phyloP scores from a whole-genome alignment of 2,329 filamentous ascomycete genomes.

The Mycosphaerella sp. region DNA sequence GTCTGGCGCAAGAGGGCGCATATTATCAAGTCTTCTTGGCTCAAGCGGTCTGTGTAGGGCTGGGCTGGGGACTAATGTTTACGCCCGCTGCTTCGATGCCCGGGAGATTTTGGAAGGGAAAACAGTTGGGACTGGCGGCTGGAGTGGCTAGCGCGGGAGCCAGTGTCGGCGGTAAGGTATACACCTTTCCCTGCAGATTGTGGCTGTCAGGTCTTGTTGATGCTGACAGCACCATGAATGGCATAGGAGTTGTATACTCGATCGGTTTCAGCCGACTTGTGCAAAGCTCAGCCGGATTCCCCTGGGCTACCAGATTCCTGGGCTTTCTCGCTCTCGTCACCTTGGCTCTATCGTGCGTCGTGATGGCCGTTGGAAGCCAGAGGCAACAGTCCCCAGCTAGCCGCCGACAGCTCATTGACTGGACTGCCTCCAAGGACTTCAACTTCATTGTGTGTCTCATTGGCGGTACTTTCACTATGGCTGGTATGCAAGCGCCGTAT shows the following conservation, averaged over 20 bases:
- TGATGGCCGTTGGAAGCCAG: neutral
- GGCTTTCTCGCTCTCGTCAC: conserved; percentile 39
- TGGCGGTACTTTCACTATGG: conserved; percentile 3
- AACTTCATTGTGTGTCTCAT: neutral
- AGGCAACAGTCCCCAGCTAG: neutral
- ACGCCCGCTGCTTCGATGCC: conserved; percentile 6
- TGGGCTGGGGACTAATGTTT: conserved; percentile 10
- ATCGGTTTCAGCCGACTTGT: conserved; percentile 3
- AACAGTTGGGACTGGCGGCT: neutral
- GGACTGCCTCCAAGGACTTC: neutral
- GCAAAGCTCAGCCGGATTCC: conserved; percentile 43
- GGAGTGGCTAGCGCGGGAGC: conserved; percentile 7
- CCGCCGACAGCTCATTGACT: neutral
- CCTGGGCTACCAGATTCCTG: conserved; percentile 47
- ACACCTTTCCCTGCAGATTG: neutral
- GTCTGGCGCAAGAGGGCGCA: neutral
- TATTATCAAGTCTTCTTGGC: conserved; percentile 12
- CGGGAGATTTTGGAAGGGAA: conserved; percentile 6
- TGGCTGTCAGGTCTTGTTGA: neutral
- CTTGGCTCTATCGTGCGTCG: neutral
- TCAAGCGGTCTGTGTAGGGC: conserved; percentile 3
- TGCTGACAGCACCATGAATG: neutral
- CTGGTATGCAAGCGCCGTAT: conserved; percentile 1
- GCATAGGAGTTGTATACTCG: conserved; percentile 2
- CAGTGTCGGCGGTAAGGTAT: conserved; percentile 1